Evolutionary conservation across 192 early-diverging fungal genomes (phyloP), one percentile per base, ranked within the genome.

Genomic region (Geranomyces variabilis): DNA sequence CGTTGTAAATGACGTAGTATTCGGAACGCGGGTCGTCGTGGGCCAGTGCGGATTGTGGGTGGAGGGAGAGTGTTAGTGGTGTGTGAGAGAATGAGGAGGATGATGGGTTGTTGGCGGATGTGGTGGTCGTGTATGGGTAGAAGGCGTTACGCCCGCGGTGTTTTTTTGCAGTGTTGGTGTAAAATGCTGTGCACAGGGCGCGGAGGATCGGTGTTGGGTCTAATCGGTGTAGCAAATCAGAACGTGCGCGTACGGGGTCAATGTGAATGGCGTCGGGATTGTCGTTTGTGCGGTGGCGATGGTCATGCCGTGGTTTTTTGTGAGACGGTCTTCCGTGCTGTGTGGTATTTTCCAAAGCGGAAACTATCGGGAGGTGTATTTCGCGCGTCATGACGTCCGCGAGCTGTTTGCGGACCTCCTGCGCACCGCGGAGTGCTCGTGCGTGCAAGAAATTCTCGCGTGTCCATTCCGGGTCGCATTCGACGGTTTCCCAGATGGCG

Each of bases 1-100:
- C 86, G 62, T 85, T 75, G 65, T 79, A 85, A 6, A 87, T 63
- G 22, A 85, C 74, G 80, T 77, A 87, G n/a, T 84, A 80, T 12
- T 81, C 55, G 33, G 63, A 34, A 43, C 70, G 61, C 26, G 48
- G 59, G 21, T 55, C 65, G 19, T 56, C 21, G 30, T 63, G 68
- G 5, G 63, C n/a, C 6, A 86, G 77, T 41, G 76, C 55, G 2
- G 80, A 82, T 28, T 61, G 36, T 1, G 80, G 78, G n/a, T 75
- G 70, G 0, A 84, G 41, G 67, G 46, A 61, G 28, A 86, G 70
- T 6, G 79, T 75, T 3, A 53, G 51, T 4, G 57, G 6, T 7
- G 13, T 41, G 14, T 3, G 45, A 12, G 31, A 24, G 2, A 36
- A 43, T 24, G 14, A 28, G 2, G 47, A 0, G n/a, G 61, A 13